These are phyloP conservation scores for Starmerella tilneyi DNA, from an alignment of 805 yeast species.

Conservation along the genomic window DNA sequence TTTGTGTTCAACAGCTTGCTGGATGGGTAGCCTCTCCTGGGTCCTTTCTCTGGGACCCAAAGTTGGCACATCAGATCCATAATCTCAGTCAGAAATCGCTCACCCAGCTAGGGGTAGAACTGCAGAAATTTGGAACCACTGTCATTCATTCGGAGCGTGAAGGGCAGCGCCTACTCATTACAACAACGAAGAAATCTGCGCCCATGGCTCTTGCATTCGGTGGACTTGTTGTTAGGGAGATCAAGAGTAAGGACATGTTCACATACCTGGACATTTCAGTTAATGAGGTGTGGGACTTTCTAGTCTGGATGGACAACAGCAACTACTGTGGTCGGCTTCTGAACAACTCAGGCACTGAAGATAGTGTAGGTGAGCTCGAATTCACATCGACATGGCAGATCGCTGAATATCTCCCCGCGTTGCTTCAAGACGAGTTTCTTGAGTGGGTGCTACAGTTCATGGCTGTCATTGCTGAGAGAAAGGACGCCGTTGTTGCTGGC, in stretches of 20 bases:
- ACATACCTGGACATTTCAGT: constrained; percentile 68
- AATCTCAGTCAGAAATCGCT: constrained; percentile 75
- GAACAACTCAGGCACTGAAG: constrained; percentile 8
- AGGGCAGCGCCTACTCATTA: constrained; percentile 59
- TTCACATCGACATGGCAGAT: constrained; percentile 71
- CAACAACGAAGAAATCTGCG: constrained; percentile 65
- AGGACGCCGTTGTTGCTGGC: constrained; percentile 11
- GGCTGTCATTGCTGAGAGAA: constrained; percentile 50
- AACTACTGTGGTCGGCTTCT: constrained; percentile 63
- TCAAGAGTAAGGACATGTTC: constrained; percentile 71
- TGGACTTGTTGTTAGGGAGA: constrained; percentile 66
- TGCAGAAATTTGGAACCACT: constrained; percentile 64
- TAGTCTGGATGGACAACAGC: constrained; percentile 88
- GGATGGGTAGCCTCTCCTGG: constrained; percentile 75
- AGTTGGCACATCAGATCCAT: constrained; percentile 76
- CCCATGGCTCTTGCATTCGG: constrained; percentile 88
- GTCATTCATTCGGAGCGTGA: constrained; percentile 58
- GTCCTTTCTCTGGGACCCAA: constrained; percentile 64
- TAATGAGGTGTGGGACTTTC: constrained; percentile 77
- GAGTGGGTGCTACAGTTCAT: constrained; percentile 75
- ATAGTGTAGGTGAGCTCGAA: constrained; percentile 26
- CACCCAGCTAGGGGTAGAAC: constrained; percentile 69
- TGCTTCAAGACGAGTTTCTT: constrained; percentile 71
- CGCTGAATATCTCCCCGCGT: constrained; percentile 56
- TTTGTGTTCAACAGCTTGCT: constrained; percentile 68